phyloP scores from a whole-genome alignment of 2,329 filamentous ascomycete genomes.

The Stagonosporopsis cucurbitacearum region DNA sequence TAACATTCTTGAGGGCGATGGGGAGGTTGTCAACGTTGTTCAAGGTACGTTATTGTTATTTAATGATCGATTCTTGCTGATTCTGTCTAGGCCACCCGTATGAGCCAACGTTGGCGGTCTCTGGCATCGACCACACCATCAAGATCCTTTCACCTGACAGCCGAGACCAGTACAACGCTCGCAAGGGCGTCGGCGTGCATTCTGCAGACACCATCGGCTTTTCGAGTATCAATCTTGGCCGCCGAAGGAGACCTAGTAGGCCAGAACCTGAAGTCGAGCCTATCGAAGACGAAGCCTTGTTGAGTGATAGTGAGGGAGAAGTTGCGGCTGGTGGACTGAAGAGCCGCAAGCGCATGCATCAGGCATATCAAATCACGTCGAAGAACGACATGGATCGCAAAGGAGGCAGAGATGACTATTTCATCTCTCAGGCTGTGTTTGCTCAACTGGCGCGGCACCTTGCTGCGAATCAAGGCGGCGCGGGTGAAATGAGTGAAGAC shows the following conservation, averaged over 20 bases:
- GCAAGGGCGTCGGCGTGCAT: conserved; percentile 64
- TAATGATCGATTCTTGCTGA: neutral
- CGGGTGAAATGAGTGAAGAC: conserved; percentile 27
- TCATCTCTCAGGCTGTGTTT: conserved; percentile 56
- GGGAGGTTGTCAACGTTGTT: conserved; percentile 73
- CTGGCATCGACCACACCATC: conserved; percentile 71
- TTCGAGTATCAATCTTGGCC: conserved; percentile 48
- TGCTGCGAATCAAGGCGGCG: conserved; percentile 29
- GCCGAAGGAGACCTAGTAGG: conserved; percentile 19
- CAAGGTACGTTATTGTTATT: conserved; percentile 56
- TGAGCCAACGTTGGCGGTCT: conserved; percentile 70
- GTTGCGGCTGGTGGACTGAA: conserved; percentile 56
- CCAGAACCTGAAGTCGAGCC: conserved; percentile 11
- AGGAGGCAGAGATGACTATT: conserved; percentile 64
- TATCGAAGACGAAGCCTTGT: conserved; percentile 12
- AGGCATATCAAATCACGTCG: conserved; percentile 66
- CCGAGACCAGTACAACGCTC: conserved; percentile 63
- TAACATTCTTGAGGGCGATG: conserved; percentile 70
- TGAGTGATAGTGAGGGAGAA: conserved; percentile 47
- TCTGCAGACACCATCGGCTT: conserved; percentile 53
- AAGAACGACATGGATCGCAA: conserved; percentile 67
- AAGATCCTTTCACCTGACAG: conserved; percentile 71
- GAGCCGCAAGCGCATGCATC: conserved; percentile 65
- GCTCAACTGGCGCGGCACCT: conserved; percentile 47
- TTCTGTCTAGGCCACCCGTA: conserved; percentile 64